These are phyloP conservation scores for Erysimum cheiri DNA, from an alignment of 441 rosid species.

Conservation along the genomic window DNA sequence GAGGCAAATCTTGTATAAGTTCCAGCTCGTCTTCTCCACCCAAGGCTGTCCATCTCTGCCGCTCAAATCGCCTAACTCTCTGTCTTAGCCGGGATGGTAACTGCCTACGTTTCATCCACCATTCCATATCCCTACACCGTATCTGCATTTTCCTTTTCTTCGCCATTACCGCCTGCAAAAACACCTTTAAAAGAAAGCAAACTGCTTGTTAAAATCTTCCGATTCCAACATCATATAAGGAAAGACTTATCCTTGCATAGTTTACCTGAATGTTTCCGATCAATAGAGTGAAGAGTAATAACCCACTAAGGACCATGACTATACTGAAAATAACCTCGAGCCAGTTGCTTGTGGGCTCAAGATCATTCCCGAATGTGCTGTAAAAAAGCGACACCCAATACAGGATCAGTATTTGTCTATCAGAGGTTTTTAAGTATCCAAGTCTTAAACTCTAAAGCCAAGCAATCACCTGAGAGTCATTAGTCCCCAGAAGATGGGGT, in stretches of 20 bases:
- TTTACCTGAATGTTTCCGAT: conserved; percentile 78
- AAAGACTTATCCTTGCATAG: conserved; percentile 1
- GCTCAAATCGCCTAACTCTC: conserved; percentile 66
- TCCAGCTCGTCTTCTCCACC: conserved; percentile 73
- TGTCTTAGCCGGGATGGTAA: conserved; percentile 64
- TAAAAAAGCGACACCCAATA: conserved; percentile 15
- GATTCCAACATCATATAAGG: conserved; percentile 18
- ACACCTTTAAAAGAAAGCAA: conserved; percentile 50
- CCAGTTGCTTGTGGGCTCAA: conserved; percentile 65
- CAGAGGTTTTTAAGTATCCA: neutral
- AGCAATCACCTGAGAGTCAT: conserved; percentile 60
- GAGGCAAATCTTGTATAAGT: conserved; percentile 70
- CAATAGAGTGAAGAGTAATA: conserved; percentile 72
- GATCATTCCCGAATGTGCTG: conserved; percentile 73
- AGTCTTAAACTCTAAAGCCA: neutral
- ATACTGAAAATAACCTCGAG: conserved; percentile 71
- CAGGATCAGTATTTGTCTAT: neutral
- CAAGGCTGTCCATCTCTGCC: conserved; percentile 64
- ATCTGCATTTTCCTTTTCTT: conserved; percentile 74
- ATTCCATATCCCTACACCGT: conserved; percentile 64
- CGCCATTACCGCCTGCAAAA: conserved; percentile 63
- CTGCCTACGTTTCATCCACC: conserved; percentile 92
- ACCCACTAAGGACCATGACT: conserved; percentile 64
- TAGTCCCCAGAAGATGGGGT: conserved; percentile 86
- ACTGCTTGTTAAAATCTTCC: conserved; percentile 2